A percentile compares a stretch with the other conserved stretches of the same genome.
phyloP scores from a whole-genome alignment of 768 basidiomycete genomes.

The Infundibulicybe gibba region DNA sequence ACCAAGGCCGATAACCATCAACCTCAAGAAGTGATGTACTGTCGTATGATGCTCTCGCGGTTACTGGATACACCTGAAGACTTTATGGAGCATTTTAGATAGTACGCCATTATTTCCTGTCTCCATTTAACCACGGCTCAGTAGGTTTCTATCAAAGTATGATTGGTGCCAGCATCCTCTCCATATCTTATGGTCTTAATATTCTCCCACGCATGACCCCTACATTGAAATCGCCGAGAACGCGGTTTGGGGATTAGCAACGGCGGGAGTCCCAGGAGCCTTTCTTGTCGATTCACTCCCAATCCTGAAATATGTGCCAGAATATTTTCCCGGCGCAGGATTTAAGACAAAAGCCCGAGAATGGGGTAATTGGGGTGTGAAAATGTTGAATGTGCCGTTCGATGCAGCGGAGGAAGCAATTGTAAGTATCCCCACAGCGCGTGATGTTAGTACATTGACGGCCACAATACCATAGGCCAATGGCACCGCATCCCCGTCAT shows the following conservation, averaged over 20 bases:
- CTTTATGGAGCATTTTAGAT: conserved; percentile 7
- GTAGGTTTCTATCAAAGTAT: no score
- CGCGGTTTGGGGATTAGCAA: conserved; percentile 20
- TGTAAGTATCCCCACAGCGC: conserved; percentile 2
- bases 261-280: conserved; percentile 20
- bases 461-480: conserved; percentile 7
- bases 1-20: conserved; percentile 13
- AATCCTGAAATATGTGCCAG: conserved; percentile 28
- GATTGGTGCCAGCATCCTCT: conserved; percentile 25
- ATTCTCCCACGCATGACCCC: conserved; percentile 25
- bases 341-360: conserved; percentile 29
- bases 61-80: conserved; percentile 15
- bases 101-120: conserved; percentile 9
- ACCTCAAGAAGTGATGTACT: conserved; percentile 19
- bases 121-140: no score
- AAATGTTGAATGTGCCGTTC: conserved; percentile 20
- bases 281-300: conserved; percentile 29
- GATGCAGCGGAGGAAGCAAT: conserved; percentile 11
- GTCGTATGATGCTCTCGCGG: conserved; percentile 18
- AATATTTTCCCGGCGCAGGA: conserved; percentile 29
- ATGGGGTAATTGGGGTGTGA: conserved; percentile 13
- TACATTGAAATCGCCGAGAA: conserved; percentile 27
- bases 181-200: conserved; percentile 29
- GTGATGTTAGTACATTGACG: not conserved
- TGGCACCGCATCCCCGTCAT: conserved; percentile 16